Base-by-base conservation (phyloP, 2,329 filamentous ascomycete genomes). In the Colletotrichum sp. region DNA sequence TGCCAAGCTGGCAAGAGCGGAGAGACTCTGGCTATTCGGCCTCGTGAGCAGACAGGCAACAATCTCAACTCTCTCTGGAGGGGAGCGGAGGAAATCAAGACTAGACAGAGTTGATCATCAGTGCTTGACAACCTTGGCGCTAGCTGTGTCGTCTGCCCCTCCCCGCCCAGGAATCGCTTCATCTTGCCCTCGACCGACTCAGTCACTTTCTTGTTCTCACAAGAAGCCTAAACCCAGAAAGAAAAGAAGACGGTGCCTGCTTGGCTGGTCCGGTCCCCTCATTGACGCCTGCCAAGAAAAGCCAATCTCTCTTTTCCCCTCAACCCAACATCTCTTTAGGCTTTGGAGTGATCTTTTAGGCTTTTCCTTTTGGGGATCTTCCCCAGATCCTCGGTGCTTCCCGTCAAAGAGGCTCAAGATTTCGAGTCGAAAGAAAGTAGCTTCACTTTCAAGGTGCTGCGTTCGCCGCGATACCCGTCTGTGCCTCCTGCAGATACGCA, bases 221-320 rank as follows among this genome's bases (percentile, higher is more conserved):
- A 60, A 13, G 30, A 12, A 32, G 44, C n/a, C 44, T 52, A 52
- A 52, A 60, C 57, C 57, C 57, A 21, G 57, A n/a, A 49, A 21
- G 39, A 44, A 44, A 52, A 13, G 2, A 52, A 52, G 44, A 52
- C 44, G 13, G 44, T 21, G 44, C 44, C 26, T 59, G 55, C 21
- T 59, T 39, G 8, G 39, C 21, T 26, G 9, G 21, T 18, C 15
- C 44, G 44, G 44, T 52, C 44, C 44, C 44, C 8, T 18, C 12
- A n/a, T 52, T 39, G 39, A 71, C 69, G 69, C 60, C 39, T 71
- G 60, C 69, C 60, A 71, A 71, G 60, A 18, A 55, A 71, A 71
- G 60, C 60, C 44, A 66, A 71, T 71, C 60, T 71, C 10, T 36
- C 52, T 26, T 49, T n/a, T 21, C 44, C n/a, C 44, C 44, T 52